phyloP scores from a whole-genome alignment of 768 basidiomycete species.

The Amanita muscaria region DNA sequence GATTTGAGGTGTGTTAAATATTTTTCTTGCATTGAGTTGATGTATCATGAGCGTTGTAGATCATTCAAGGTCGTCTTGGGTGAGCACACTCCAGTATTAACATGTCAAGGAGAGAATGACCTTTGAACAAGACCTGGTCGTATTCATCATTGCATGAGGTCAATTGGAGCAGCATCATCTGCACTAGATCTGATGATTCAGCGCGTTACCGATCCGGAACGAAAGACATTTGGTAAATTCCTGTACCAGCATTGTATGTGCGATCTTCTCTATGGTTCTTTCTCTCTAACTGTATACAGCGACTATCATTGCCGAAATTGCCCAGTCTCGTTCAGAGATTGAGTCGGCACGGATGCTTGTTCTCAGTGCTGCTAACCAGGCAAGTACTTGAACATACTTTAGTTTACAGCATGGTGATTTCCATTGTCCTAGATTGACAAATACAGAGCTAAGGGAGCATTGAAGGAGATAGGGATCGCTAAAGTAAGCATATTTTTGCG shows the following conservation, averaged over 20 bases:
- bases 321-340: conserved; percentile 87
- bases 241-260: conserved; percentile 77
- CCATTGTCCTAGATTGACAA: conserved; percentile 67
- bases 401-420: not conserved
- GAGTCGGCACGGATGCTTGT: conserved; percentile 85
- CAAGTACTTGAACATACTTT: conserved; percentile 14
- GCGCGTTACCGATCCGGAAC: conserved; percentile 83
- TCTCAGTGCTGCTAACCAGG: conserved; percentile 84
- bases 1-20: conserved; percentile 64
- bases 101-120: not conserved
- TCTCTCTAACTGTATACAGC: conserved; percentile 31
- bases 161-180: conserved; percentile 79
- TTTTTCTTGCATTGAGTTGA: not conserved
- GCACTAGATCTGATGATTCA: conserved; percentile 84
- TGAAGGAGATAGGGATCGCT: conserved; percentile 96
- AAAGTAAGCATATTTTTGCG: too few relatives aligned
- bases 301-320: conserved; percentile 85
- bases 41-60: conserved; percentile 35
- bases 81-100: conserved; percentile 22
- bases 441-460: conserved; percentile 82
- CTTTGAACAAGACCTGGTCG: conserved; percentile 65
- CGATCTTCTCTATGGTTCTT: conserved; percentile 10
- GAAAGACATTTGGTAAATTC: conserved; percentile 92
- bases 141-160: conserved; percentile 97
- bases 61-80: conserved; percentile 95